Evolutionary conservation across 441 rosid species (phyloP).

Genomic region (Euphorbia celastroides): DNA sequence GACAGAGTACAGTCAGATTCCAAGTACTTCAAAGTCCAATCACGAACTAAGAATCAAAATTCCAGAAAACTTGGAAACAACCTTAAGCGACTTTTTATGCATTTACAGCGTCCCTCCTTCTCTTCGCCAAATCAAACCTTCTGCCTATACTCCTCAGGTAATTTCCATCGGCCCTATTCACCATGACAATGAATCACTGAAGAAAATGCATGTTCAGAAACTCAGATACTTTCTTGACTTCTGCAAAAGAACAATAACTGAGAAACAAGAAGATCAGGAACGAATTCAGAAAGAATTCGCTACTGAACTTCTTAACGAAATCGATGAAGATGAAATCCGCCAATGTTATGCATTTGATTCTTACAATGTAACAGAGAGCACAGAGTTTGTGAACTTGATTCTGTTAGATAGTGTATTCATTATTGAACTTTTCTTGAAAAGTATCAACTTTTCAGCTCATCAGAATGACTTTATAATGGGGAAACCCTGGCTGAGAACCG

Average conservation of each 20-base stretch:
- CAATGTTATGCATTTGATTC: conserved; percentile 17
- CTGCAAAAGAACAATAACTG: background rate
- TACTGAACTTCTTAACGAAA: background rate
- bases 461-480: conserved; percentile 14
- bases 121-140: conserved; percentile 3
- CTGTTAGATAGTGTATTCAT: conserved; percentile 27
- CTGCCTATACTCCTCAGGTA: conserved; percentile 15
- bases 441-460: background rate
- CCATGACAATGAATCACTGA: background rate
- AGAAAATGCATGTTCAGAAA: conserved; percentile 16
- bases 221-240: conserved; percentile 16
- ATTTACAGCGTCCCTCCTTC: conserved; percentile 7
- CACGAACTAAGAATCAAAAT: background rate
- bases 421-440: conserved; percentile 23
- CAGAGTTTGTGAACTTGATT: conserved; percentile 17
- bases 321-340: conserved; percentile 11
- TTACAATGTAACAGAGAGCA: background rate
- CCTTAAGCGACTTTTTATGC: background rate
- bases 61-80: conserved; percentile 9
- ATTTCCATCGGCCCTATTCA: conserved; percentile 18
- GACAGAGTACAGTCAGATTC: background rate
- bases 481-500: conserved; percentile 19
- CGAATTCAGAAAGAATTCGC: background rate
- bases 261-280: background rate
- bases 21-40: background rate